Conservation (phyloP, 495 filamentous ascomycete genomes). For the Penicillium atrosanguineum region DNA sequence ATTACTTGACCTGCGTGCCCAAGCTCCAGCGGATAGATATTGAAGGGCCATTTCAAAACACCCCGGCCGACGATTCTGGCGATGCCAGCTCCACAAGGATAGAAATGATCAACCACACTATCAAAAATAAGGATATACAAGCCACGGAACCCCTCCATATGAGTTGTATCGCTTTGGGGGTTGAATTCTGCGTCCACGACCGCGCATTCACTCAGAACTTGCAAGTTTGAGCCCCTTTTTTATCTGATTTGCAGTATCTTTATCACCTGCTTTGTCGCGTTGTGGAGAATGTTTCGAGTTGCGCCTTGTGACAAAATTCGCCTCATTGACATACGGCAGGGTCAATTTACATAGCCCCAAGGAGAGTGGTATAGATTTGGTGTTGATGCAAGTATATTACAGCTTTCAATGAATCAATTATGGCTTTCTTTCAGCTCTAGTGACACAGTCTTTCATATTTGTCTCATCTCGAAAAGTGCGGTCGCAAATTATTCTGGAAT, state of each 20-base stretch:
- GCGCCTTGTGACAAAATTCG: no score
- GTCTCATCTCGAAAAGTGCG: background rate
- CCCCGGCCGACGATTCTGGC: constrained; percentile 5
- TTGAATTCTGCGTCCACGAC: constrained; percentile 30
- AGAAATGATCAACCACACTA: constrained; percentile 5
- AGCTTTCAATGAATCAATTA: background rate
- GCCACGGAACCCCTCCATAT: constrained; percentile 23
- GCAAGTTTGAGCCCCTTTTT: background rate
- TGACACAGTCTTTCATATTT: background rate
- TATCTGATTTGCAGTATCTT: constrained; percentile 1
- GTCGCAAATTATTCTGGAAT: no score
- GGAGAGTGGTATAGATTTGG: background rate
- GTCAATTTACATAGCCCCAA: background rate
- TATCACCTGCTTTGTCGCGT: background rate
- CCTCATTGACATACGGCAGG: background rate
- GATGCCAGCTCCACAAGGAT: background rate
- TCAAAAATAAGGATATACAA: constrained; percentile 28
- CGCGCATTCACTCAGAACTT: constrained; percentile 12
- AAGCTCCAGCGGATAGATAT: constrained; percentile 22
- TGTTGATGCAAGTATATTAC: background rate
- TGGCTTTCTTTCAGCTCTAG: background rate
- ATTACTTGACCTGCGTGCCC: constrained; percentile 17
- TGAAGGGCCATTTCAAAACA: constrained; percentile 34
- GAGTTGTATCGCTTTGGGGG: constrained; percentile 22
- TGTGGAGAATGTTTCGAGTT: background rate